Base-by-base conservation (phyloP, 1,284 basidiomycete genomes). In the Anthracocystis walkeri region DNA sequence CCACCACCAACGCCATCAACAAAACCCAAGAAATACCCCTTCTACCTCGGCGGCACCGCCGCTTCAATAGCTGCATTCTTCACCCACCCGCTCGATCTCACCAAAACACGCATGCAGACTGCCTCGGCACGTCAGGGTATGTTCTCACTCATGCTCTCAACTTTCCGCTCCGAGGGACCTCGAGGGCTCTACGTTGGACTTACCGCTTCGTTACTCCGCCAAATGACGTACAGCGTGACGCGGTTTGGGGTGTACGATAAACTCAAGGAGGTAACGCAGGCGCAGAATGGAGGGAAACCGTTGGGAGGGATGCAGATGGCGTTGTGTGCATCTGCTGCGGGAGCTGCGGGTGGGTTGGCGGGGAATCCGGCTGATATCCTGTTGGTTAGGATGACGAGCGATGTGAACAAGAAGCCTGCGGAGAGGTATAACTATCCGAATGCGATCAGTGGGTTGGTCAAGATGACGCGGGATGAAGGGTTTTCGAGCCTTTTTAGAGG, bases 311-410 rank as follows among this genome's bases (percentile, higher is more conserved):
- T 77, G 53, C 78, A 75, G 57, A 79, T 81, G 58, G 80, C 78
- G 7, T 14, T 73, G 45, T 79, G 73, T 38, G 83, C 82, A 0
- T 71, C 70, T 16, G 58, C 74, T 6, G 83, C 82, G 0, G 81
- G 83, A 38, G 81, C 78, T 0, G 82, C 78, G 16, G 82, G 82
- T 5, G 82, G 82, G 8, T 49, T 83, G 29, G 82, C 82, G 10
- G 82, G 82, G 2, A 83, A 83, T 50, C 81, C 81, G 4, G 81
- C 82, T 77, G 92, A 92, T 89, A 84, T 87, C 49, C 62, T 87
- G 55, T 82, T 87, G 11, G 86, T 87, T 10, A 78, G 86, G 38
- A 87, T 87, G 86, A 87, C 86, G 7, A 82, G 83, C 14, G 86
- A 87, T 67, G 77, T 86, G 48, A 80, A 84, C 53, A 82, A 81